These are phyloP conservation scores for Opeltia flavorubescens DNA, from an alignment of 495 filamentous ascomycete species.

Conservation along the genomic window DNA sequence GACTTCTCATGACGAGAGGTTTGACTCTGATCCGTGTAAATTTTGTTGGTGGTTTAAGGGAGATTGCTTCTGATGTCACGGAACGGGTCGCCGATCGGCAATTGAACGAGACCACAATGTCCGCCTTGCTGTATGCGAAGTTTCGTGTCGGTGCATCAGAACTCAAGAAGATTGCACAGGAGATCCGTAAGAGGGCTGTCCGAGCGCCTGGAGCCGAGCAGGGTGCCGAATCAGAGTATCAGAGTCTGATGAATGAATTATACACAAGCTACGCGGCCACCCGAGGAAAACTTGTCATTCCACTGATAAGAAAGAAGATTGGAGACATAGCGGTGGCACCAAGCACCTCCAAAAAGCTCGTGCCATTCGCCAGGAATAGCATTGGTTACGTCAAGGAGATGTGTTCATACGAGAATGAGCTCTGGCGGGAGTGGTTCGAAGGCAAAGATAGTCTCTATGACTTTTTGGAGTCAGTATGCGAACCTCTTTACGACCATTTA, in stretches of 20 bases:
- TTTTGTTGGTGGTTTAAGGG: slow-evolving; percentile 57
- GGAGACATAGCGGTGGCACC: slow-evolving; percentile 48
- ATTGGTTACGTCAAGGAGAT: slow-evolving; percentile 58
- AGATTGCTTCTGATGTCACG: slow-evolving; percentile 54
- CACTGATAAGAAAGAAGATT: slow-evolving; percentile 49
- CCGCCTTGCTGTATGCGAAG: slow-evolving; percentile 63
- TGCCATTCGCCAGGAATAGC: slow-evolving; percentile 52
- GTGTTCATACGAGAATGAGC: slow-evolving; percentile 59
- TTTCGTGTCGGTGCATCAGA: slow-evolving; percentile 56
- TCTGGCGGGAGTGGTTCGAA: slow-evolving; percentile 66
- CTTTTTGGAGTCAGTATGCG: slow-evolving; percentile 58
- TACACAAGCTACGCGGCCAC: slow-evolving; percentile 51
- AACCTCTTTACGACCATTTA: slow-evolving; percentile 61
- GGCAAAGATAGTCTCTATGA: slow-evolving; percentile 54
- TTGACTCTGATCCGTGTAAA: slow-evolving; percentile 76
- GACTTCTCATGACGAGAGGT: slow-evolving; percentile 55
- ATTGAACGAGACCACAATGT: slow-evolving; percentile 63
- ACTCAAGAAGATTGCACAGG: slow-evolving; percentile 48
- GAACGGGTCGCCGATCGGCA: slow-evolving; percentile 56
- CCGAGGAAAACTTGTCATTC: slow-evolving; percentile 42
- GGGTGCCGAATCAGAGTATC: slow-evolving; percentile 51
- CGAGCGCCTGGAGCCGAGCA: slow-evolving; percentile 44
- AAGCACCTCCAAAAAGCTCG: slow-evolving; percentile 52
- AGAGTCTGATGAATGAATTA: slow-evolving; percentile 49
- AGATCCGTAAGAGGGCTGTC: slow-evolving; percentile 55